phyloP scores from a whole-genome alignment of 768 basidiomycete genomes.

The Phylloporus sp. region DNA sequence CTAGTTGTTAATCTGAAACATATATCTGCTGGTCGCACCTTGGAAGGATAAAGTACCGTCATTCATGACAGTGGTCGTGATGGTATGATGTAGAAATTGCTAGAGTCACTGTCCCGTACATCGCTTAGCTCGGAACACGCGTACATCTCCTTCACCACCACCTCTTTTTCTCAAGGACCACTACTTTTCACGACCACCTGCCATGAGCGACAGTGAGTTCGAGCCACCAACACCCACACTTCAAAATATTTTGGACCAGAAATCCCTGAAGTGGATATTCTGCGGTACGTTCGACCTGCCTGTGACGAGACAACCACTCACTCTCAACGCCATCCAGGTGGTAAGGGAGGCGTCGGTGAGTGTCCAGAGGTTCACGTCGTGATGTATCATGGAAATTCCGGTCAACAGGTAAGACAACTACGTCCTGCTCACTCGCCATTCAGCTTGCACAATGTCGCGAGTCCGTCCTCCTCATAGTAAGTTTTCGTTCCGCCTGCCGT shows the following conservation, averaged over 20 bases:
- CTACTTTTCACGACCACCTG: conserved; percentile 8
- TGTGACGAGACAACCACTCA: conserved; percentile 13
- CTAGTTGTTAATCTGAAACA: neutral
- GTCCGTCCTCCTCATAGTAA: conserved; percentile 94
- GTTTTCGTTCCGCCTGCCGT: conserved; percentile 26
- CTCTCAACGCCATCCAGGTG: conserved; percentile 51
- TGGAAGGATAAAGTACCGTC: conserved; percentile 35
- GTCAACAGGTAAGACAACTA: conserved; percentile 88
- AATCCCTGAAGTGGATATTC: conserved; percentile 96
- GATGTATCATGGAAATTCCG: neutral
- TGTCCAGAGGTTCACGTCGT: conserved; percentile 6
- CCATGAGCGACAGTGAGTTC: conserved; percentile 37
- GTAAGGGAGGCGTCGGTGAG: conserved; percentile 97
- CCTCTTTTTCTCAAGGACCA: conserved; percentile 1
- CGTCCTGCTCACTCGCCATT: conserved; percentile 96
- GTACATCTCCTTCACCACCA: conserved; percentile 10
- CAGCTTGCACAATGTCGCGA: conserved; percentile 87
- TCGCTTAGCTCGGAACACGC: conserved; percentile 21
- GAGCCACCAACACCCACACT: conserved; percentile 76
- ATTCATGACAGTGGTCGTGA: conserved; percentile 16
- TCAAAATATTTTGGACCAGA: conserved; percentile 93
- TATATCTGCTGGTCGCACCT: conserved; percentile 31
- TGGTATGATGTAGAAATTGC: conserved; percentile 15
- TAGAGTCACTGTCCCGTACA: conserved; percentile 2
- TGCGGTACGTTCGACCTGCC: conserved; percentile 61